Base-by-base conservation (phyloP, 768 basidiomycete genomes). In the Russula sp. region DNA sequence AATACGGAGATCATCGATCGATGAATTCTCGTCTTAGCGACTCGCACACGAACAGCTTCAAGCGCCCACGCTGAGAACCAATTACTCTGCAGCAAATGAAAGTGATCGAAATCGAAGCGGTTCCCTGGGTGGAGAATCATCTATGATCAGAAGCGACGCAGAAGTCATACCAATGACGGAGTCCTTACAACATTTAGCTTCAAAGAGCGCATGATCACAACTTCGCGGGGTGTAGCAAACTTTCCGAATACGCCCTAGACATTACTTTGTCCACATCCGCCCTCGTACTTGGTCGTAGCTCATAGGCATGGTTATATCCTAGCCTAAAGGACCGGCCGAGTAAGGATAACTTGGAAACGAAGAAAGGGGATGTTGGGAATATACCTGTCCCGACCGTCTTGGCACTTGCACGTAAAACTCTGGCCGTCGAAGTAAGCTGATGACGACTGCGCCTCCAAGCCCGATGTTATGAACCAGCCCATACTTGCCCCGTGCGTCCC, bases 401-500 rank as follows among this genome's bases (percentile, higher is more conserved):
- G 67, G 0, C 86, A n/a, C 84, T 84, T 7, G 81, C 73, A 60
- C 81, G 74, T 76, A 94, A 74, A 93, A 93, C 64, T 89, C 87
- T 0, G 92, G 92, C 22, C 90, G 80, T 28, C 87, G 84, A 34
- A 93, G 77, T 14, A 93, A 77, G 36, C 86, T 88, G 54, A 90
- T 84, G 30, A 92, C 89, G 3, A 84, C 89, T 16, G 90, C 89
- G 54, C 89, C 88, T 59, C 91, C 92, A 26, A 92, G 80, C 16
- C 90, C 92, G 50, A 94, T 78, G 71, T 94, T 94, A 68, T 94
- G 92, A 10, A 90, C 85, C 14, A 94, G 78, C 4, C 89, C 90
- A 67, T 82, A 90, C 74, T 91, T 92, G 2, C 90, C 88, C 34
- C 86, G 84, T 69, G 79, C 79, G 71, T 90, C 89, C 1, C 78